Evolutionary conservation across 768 basidiomycete species (phyloP).

Genomic region (Termitomyces sp.): DNA sequence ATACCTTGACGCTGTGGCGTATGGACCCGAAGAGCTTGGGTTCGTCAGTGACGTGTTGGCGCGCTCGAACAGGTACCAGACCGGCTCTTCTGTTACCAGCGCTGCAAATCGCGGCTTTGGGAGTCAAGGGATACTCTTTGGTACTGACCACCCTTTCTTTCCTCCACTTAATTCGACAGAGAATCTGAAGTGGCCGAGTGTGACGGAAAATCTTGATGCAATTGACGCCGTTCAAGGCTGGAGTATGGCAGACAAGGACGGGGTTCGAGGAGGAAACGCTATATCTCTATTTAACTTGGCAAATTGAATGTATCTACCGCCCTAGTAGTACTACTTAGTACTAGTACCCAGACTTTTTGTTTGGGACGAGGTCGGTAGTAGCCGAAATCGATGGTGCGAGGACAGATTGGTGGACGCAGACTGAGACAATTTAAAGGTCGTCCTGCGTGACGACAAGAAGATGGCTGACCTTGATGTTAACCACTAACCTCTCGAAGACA

Average conservation of each 20-base stretch:
- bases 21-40: slow-evolving; percentile 80
- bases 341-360: too few species aligned
- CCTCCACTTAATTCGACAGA: slow-evolving; percentile 66
- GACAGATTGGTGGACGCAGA: too few species aligned
- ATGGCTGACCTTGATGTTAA: too few species aligned
- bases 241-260: slow-evolving; percentile 54
- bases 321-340: too few species aligned
- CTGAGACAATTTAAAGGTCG: too few species aligned
- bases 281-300: slow-evolving; percentile 65
- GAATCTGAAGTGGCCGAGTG: slow-evolving; percentile 84
- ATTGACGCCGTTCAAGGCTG: slow-evolving; percentile 66
- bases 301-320: too few species aligned
- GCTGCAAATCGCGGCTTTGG: slow-evolving; percentile 40
- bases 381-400: too few species aligned
- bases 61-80: slow-evolving; percentile 49
- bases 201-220: slow-evolving; percentile 80
- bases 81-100: slow-evolving; percentile 26
- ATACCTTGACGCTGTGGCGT: slow-evolving; percentile 87
- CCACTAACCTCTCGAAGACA: too few species aligned
- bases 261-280: slow-evolving; percentile 72
- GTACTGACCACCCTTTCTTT: slow-evolving; percentile 93
- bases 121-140: slow-evolving; percentile 67
- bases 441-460: too few species aligned
- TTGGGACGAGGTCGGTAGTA: too few species aligned
- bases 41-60: slow-evolving; percentile 71